Evolutionary conservation across 192 early-diverging fungal species (phyloP).

Genomic region (Bifiguratus adelaidae): DNA sequence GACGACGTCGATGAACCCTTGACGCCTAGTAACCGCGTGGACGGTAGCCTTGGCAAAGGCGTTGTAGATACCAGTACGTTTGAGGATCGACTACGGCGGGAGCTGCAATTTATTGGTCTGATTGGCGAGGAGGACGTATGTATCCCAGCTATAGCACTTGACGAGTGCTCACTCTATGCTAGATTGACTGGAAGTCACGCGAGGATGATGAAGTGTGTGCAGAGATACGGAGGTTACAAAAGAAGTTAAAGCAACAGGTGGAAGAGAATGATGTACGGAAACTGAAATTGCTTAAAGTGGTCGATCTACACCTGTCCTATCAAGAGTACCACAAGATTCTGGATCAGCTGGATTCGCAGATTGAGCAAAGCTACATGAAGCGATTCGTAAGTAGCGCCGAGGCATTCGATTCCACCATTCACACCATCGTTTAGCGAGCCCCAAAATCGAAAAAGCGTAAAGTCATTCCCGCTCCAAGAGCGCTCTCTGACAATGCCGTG

Average conservation of each 20-base stretch:
- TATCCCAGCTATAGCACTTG: not conserved
- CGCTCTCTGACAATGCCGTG: slow-evolving; percentile 56
- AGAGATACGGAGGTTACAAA: slow-evolving; percentile 56
- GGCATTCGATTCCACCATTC: slow-evolving; percentile 1
- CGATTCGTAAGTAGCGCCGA: slow-evolving; percentile 66
- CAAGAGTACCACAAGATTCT: slow-evolving; percentile 84
- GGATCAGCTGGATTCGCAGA: slow-evolving; percentile 81
- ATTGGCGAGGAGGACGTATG: slow-evolving; percentile 66
- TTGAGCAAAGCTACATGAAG: slow-evolving; percentile 80
- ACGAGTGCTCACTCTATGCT: not conserved
- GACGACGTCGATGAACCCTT: no score
- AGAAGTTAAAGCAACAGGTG: slow-evolving; percentile 59
- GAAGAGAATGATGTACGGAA: slow-evolving; percentile 59
- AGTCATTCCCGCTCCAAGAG: slow-evolving; percentile 33
- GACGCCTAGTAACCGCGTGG: no score
- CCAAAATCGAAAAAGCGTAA: slow-evolving; percentile 68
- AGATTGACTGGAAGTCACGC: slow-evolving; percentile 54
- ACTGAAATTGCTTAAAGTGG: slow-evolving; percentile 48
- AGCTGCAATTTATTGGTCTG: slow-evolving; percentile 76
- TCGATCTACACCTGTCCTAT: slow-evolving; percentile 62
- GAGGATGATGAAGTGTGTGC: slow-evolving; percentile 69
- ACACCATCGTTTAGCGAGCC: no score
- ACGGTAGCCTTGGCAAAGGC: no score
- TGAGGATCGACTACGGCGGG: slow-evolving; percentile 75
- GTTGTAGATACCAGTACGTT: slow-evolving; percentile 55